Percentiles rank a stretch among this genome's conserved stretches.
phyloP scores from a whole-genome alignment of 1,139 yeast species.

The Tardiomyces digboiensis region DNA sequence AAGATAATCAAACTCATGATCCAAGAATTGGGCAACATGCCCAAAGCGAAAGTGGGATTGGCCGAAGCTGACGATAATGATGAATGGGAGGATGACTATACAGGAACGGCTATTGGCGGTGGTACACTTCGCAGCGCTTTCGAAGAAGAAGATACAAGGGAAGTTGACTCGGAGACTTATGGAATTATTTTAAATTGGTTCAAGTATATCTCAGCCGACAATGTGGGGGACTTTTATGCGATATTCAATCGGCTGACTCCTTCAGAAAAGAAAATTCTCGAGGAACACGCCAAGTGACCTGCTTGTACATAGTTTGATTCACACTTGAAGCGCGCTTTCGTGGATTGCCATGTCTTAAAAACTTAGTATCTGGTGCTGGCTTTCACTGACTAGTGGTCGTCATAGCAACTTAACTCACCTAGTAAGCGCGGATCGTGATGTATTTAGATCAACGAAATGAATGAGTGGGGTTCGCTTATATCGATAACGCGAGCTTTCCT shows the following conservation, averaged over 20 bases:
- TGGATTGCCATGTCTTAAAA: too few species aligned
- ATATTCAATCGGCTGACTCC: neutral
- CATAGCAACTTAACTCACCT: too few species aligned
- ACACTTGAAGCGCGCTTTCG: too few species aligned
- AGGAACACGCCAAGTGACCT: neutral
- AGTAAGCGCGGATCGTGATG: too few species aligned
- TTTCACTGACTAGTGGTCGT: too few species aligned
- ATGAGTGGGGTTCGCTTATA: neutral
- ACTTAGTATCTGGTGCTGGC: too few species aligned
- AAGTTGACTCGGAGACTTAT: slow-evolving; percentile 21
- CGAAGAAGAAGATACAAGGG: slow-evolving; percentile 16
- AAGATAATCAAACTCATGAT: slow-evolving; percentile 67
- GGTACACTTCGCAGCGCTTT: slow-evolving; percentile 21
- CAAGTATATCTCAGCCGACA: slow-evolving; percentile 35
- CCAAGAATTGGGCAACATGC: slow-evolving; percentile 47
- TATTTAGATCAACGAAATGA: too few species aligned
- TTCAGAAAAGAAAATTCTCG: neutral
- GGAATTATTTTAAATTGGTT: slow-evolving; percentile 50
- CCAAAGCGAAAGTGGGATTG: slow-evolving; percentile 15
- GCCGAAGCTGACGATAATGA: slow-evolving; percentile 26
- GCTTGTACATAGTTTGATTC: too few species aligned
- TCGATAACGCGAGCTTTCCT: neutral
- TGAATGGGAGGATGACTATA: slow-evolving; percentile 66
- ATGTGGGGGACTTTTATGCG: neutral
- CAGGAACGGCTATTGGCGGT: slow-evolving; percentile 4